A percentile compares a stretch with the other conserved stretches of the same genome.
Conservation (phyloP, 2,329 filamentous ascomycete species). For the Colletotrichum shisoi region DNA sequence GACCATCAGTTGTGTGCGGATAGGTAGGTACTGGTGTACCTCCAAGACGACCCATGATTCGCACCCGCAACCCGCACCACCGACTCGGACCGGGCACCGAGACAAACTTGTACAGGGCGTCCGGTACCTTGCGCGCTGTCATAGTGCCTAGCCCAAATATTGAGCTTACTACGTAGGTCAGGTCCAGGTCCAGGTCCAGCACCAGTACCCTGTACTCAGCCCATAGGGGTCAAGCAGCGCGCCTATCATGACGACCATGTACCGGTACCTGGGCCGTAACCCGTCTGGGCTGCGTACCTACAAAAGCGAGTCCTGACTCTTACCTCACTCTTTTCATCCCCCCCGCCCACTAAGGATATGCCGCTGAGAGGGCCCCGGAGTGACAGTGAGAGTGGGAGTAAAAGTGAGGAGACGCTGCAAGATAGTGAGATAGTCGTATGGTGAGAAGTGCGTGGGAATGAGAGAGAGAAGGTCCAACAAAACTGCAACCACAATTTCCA, state of each 20-base stretch:
- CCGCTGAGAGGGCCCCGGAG: not conserved
- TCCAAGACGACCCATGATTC: not conserved
- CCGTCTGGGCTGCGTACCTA: constrained; percentile 28
- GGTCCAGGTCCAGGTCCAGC: not conserved
- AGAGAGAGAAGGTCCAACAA: not conserved
- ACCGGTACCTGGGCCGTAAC: constrained; percentile 26
- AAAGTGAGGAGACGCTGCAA: not conserved
- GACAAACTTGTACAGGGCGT: constrained; percentile 6
- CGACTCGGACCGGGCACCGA: constrained; percentile 1
- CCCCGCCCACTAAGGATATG: not conserved
- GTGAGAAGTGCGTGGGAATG: not conserved
- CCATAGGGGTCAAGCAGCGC: not conserved
- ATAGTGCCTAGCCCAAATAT: not conserved
- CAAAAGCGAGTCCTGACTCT: constrained; percentile 25
- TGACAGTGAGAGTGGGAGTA: not conserved
- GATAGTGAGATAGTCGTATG: not conserved
- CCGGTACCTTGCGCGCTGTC: not conserved
- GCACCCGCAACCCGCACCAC: not conserved
- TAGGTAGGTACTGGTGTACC: too few species aligned
- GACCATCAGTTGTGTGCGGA: not conserved
- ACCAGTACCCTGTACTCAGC: not conserved
- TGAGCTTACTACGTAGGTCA: constrained; percentile 4
- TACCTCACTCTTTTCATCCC: not conserved
- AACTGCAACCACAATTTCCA: not conserved
- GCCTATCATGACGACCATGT: constrained; percentile 5